Evolutionary conservation across 1,284 basidiomycete genomes (phyloP).

Genomic region (Ustilago esculenta): DNA sequence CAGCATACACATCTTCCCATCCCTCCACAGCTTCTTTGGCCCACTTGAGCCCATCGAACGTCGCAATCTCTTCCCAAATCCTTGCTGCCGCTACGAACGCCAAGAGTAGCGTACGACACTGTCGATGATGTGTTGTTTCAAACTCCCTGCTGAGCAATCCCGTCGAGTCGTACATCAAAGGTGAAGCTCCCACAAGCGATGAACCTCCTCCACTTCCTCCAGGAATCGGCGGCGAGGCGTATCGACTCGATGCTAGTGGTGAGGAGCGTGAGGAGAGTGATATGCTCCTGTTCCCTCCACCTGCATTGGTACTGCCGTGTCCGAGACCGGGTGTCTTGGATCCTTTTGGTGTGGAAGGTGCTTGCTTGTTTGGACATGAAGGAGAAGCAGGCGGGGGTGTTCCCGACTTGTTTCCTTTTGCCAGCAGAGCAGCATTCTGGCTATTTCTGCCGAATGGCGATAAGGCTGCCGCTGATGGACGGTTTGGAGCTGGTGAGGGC

Average conservation of each 20-base stretch:
- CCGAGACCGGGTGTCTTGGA: slow-evolving; percentile 18
- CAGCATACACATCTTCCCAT: slow-evolving; percentile 52
- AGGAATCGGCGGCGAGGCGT: slow-evolving; percentile 15
- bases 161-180: slow-evolving; percentile 37
- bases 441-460: slow-evolving; percentile 54
- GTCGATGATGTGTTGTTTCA: slow-evolving; percentile 59
- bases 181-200: not conserved
- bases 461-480: slow-evolving; percentile 25
- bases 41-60: slow-evolving; percentile 58
- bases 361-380: slow-evolving; percentile 8
- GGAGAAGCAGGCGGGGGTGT: slow-evolving; percentile 22
- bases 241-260: slow-evolving; percentile 16
- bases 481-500: slow-evolving; percentile 20
- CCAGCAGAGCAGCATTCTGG: slow-evolving; percentile 43
- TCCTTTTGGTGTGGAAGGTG: slow-evolving; percentile 29
- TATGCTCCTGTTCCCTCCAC: slow-evolving; percentile 27
- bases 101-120: slow-evolving; percentile 40
- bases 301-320: slow-evolving; percentile 5
- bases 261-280: slow-evolving; percentile 39
- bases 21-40: slow-evolving; percentile 48
- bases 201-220: slow-evolving; percentile 3
- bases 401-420: slow-evolving; percentile 31
- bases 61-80: slow-evolving; percentile 58
- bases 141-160: slow-evolving; percentile 46
- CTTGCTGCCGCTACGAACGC: slow-evolving; percentile 46